phyloP scores from a whole-genome alignment of 2,329 filamentous ascomycete genomes.

The Ceratocystis cacaofunesta region DNA sequence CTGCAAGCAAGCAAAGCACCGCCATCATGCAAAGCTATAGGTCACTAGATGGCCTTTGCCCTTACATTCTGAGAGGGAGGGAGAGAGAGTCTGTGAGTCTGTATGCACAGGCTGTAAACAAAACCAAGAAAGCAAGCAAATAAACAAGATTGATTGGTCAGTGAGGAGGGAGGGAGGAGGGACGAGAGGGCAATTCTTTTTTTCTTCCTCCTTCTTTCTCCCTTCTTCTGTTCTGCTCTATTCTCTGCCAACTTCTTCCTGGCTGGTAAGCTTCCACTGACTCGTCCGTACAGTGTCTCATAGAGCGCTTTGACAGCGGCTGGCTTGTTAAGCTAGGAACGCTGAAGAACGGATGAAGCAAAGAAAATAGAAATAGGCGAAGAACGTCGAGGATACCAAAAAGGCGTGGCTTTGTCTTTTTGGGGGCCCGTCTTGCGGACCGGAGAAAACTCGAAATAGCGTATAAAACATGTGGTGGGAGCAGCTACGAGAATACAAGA shows the following conservation, averaged over 20 bases:
- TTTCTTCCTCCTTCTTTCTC: not conserved
- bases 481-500: not conserved
- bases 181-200: not conserved
- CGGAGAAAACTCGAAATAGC: not conserved
- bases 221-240: not conserved
- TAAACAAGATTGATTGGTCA: not conserved
- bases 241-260: not conserved
- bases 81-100: not conserved
- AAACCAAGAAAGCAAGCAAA: not conserved
- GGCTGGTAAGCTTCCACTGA: not conserved
- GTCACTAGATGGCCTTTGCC: not conserved
- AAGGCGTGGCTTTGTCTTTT: not conserved
- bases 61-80: not conserved
- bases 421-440: too few relatives aligned
- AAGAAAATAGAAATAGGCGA: not conserved
- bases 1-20: not conserved
- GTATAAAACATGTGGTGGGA: not conserved
- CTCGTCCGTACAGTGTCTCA: not conserved
- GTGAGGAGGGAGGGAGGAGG: not conserved
- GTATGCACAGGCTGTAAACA: too few relatives aligned
- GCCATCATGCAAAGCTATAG: not conserved
- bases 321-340: not conserved
- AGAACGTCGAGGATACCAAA: not conserved
- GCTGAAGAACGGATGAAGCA: not conserved
- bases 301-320: not conserved